Evolutionary conservation across 768 basidiomycete species (phyloP).

Genomic region (Mycena leptocephala): DNA sequence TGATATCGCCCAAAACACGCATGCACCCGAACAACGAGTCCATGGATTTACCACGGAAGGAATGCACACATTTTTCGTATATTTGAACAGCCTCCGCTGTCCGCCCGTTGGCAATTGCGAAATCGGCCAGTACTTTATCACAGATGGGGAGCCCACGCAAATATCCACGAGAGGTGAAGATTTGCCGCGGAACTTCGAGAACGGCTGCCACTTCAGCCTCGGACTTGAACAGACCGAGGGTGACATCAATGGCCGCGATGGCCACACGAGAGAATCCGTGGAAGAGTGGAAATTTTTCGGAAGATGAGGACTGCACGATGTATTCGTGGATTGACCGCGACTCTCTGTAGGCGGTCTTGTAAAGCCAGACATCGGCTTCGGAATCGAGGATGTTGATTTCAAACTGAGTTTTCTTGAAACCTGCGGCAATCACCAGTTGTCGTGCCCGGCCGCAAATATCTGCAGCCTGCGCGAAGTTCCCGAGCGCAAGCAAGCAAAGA

Average conservation of each 20-base stretch:
- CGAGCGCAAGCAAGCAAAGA: background rate
- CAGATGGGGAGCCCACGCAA: slow-evolving; percentile 1
- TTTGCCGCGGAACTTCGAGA: slow-evolving; percentile 1
- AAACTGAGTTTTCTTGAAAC: background rate
- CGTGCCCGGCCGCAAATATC: background rate
- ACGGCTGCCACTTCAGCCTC: background rate
- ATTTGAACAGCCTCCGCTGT: background rate
- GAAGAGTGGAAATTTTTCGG: background rate
- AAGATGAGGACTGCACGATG: background rate
- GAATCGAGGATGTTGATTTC: background rate
- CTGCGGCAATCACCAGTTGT: background rate
- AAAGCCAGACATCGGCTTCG: background rate
- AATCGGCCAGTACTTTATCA: slow-evolving; percentile 10
- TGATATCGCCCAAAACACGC: background rate
- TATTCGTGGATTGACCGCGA: background rate
- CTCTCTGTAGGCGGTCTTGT: background rate
- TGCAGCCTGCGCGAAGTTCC: background rate
- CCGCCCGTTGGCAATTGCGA: background rate
- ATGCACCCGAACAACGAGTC: background rate
- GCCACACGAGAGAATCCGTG: background rate
- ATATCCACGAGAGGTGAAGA: background rate
- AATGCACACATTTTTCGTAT: background rate
- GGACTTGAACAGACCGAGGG: background rate
- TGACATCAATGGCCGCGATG: background rate
- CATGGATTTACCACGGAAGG: background rate